Base-by-base conservation (phyloP, 2,329 filamentous ascomycete species). In the Amesomyces nigricolor region DNA sequence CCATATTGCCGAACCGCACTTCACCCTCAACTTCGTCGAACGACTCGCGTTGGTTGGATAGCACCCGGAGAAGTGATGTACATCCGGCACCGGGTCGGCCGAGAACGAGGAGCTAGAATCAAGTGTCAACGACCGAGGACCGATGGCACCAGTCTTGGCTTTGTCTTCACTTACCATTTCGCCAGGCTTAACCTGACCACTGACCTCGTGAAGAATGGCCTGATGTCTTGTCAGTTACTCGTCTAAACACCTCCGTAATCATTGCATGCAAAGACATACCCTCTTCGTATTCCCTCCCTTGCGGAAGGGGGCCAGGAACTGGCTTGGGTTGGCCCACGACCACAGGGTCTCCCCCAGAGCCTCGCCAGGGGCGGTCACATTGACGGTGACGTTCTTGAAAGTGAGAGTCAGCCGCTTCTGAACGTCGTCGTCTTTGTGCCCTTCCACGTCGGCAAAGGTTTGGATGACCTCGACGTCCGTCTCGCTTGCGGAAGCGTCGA, bases 31-130 rank as follows among this genome's bases (percentile, higher is more conserved):
- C 29, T 9, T 50, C 47, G 26, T 50, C 47, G 47, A 50, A 50
- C 16, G 47, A 50, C 26, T 50, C 38, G 38, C 47, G 47, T 43
- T 50, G 38, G 26, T 50, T 50, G n/a, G 47, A 50, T 11, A 50
- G 26, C 4, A 50, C 47, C 2, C 26, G 47, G 38, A 50, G 47
- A n/a, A 50, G 47, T 7, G 47, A 50, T 5, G 47, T 50, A 42
- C 47, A 50, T 4, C 47, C 47, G 9, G 47, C 38, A 5, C 47
- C 47, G n/a, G 47, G 47, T 10, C 47, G n/a, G n/a, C 47, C 47
- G 16, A 50, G 47, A 11, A 50, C 47, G 16, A 50, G 47, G 16
- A 50, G 47, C 47, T 26, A 4, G 22, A 26, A 26, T 26, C 9
- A 13, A 19, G 5, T 42, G 29, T 50, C n/a, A 43, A 40, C 7